Evolutionary conservation across 306 rosid genomes (phyloP).

Genomic region (Prunus mume): DNA sequence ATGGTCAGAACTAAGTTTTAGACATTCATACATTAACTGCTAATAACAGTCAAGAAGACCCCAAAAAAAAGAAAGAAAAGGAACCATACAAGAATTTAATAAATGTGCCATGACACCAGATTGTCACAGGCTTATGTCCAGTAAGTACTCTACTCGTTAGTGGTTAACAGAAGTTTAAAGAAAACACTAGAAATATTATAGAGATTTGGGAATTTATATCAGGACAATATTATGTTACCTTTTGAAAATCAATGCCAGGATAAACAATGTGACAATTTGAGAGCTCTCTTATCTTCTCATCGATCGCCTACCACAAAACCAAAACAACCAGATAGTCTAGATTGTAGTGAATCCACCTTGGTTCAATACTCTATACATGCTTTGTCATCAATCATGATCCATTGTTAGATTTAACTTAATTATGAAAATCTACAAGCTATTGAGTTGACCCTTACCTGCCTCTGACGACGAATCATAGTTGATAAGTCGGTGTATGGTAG

Average conservation of each 20-base stretch:
- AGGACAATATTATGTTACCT: conserved; percentile 44
- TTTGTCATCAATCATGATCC: background rate
- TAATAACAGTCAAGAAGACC: background rate
- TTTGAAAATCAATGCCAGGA: conserved; percentile 74
- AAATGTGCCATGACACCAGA: background rate
- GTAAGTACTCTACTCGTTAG: background rate
- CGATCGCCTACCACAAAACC: conserved; percentile 68
- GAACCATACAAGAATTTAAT: background rate
- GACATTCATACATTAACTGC: background rate
- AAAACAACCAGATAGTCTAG: conserved; percentile 10
- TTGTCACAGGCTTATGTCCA: conserved; percentile 1
- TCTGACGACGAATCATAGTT: conserved; percentile 90
- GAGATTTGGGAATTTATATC: background rate
- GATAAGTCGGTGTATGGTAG: conserved; percentile 91
- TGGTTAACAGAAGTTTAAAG: background rate
- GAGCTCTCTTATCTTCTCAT: conserved; percentile 92
- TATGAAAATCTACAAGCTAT: conserved; percentile 19
- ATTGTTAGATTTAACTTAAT: background rate
- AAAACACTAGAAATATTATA: background rate
- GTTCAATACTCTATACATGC: background rate
- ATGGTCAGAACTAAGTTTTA: conserved; percentile 14
- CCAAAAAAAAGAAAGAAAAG: background rate
- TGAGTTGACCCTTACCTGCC: conserved; percentile 55
- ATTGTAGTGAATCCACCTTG: background rate
- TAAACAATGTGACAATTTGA: conserved; percentile 94